Percentiles rank a stretch among this genome's conserved stretches.
These are phyloP conservation scores for Pelargonium australe DNA, from an alignment of 441 rosid genomes.

Conservation along the genomic window DNA sequence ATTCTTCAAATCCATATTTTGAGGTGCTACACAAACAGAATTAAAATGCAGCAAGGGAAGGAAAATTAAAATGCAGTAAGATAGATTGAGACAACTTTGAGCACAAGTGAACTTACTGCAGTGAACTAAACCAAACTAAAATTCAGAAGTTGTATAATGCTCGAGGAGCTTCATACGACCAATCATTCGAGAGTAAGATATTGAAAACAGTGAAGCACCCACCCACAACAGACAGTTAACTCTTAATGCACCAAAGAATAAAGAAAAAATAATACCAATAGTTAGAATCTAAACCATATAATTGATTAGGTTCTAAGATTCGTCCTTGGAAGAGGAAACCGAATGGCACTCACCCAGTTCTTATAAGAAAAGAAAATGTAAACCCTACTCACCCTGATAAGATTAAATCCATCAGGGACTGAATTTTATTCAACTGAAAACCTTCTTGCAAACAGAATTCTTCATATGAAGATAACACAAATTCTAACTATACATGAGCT, in stretches of 20 bases:
- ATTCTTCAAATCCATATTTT: conserved; percentile 24
- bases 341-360: background rate
- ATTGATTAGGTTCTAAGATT: background rate
- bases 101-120: background rate
- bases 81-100: background rate
- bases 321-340: background rate
- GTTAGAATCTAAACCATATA: background rate
- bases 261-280: background rate
- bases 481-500: background rate
- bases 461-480: background rate
- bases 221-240: background rate
- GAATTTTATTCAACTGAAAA: background rate
- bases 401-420: background rate
- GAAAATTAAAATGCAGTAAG: background rate
- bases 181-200: conserved; percentile 1
- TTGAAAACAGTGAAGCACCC: background rate
- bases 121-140: background rate
- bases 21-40: conserved; percentile 52
- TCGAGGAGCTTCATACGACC: background rate
- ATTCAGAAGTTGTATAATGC: background rate
- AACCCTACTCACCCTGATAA: background rate
- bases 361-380: background rate
- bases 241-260: background rate
- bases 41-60: conserved; percentile 45
- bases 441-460: background rate